phyloP scores from a whole-genome alignment of 345 rosid genomes.

The Salix exigua region DNA sequence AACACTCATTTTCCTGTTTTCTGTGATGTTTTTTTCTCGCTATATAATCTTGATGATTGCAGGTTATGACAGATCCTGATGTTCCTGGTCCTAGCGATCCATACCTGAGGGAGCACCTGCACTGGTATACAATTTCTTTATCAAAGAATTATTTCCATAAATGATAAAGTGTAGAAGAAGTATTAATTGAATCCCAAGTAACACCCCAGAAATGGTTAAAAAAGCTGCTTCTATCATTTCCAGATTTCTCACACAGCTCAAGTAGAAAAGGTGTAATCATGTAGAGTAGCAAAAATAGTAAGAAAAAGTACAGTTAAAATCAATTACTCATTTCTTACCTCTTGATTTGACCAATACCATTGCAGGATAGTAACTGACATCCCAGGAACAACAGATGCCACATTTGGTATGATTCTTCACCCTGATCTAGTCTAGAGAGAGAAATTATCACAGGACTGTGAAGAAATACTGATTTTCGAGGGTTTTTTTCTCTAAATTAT shows the following conservation, averaged over 20 bases:
- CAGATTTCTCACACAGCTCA: not conserved
- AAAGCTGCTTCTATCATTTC: not conserved
- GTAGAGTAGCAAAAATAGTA: not conserved
- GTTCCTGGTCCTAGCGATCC: constrained; percentile 99
- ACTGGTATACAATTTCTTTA: constrained; percentile 50
- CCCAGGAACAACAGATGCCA: constrained; percentile 90
- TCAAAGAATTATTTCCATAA: too few relatives aligned
- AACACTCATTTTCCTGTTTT: not conserved
- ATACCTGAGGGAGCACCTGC: constrained; percentile 84
- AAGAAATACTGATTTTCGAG: too few relatives aligned
- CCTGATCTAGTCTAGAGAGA: not conserved
- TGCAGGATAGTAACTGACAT: constrained; percentile 90
- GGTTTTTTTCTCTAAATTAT: not conserved
- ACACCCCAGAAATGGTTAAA: not conserved
- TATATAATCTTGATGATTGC: not conserved
- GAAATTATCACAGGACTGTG: not conserved
- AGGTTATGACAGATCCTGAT: constrained; percentile 99
- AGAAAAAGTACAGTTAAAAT: not conserved
- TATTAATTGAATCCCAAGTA: not conserved
- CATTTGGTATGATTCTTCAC: constrained; percentile 59
- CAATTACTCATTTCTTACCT: not conserved
- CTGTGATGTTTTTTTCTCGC: not conserved
- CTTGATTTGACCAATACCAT: constrained; percentile 20
- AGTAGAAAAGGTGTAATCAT: not conserved
- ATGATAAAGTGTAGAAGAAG: not conserved